Conservation (phyloP, 2,329 filamentous ascomycete species). For the Fusarium temperatum region DNA sequence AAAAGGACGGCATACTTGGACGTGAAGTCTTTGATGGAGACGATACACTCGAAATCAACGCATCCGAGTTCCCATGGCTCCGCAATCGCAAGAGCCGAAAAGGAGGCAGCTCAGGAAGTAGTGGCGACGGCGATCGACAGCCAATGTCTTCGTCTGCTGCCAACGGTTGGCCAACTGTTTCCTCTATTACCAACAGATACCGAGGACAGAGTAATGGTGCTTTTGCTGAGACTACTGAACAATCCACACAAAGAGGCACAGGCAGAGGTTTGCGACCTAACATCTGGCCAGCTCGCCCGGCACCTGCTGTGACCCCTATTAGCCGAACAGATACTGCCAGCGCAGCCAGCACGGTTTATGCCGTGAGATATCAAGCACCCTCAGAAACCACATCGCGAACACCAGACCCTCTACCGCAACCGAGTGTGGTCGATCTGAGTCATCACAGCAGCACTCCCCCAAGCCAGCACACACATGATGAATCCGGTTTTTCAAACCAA, state of each 20-base stretch:
- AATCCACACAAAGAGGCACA: conserved; percentile 42
- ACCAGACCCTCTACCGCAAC: conserved; percentile 50
- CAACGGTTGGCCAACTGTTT: conserved; percentile 44
- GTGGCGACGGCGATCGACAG: conserved; percentile 24
- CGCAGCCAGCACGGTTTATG: conserved; percentile 71
- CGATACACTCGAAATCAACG: conserved; percentile 80
- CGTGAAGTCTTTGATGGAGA: conserved; percentile 94
- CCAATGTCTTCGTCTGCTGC: conserved; percentile 21
- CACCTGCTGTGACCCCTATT: conserved; percentile 63
- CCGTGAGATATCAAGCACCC: conserved; percentile 67
- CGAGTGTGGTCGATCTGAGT: conserved; percentile 45
- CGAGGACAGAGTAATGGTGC: conserved; percentile 34
- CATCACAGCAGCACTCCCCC: conserved; percentile 48
- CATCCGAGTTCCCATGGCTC: conserved; percentile 61
- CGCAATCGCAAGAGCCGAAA: conserved; percentile 50
- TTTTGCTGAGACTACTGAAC: conserved; percentile 34
- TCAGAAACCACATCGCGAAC: conserved; percentile 61
- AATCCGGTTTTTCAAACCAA: conserved; percentile 36
- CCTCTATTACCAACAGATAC: conserved; percentile 40
- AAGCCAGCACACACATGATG: conserved; percentile 40
- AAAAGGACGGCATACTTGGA: conserved; percentile 91
- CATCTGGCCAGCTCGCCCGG: conserved; percentile 65
- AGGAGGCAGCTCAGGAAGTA: conserved; percentile 24
- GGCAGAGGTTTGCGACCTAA: conserved; percentile 58
- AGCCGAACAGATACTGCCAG: conserved; percentile 71